Conservation (phyloP, 2,329 filamentous ascomycete genomes). For the Botrytis deweyae region DNA sequence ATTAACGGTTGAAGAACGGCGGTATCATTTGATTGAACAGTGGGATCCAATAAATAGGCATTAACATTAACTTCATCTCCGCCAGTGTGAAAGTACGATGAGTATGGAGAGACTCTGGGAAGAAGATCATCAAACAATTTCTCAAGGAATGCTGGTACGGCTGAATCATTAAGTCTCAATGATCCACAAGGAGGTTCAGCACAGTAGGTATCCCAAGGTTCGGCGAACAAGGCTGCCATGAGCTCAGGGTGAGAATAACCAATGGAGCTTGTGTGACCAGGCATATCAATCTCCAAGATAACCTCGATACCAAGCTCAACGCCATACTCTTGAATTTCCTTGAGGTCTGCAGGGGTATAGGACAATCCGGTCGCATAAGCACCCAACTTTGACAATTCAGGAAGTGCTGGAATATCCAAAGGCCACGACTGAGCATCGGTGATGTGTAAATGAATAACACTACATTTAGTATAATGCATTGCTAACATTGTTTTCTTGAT, state of each 20-base stretch:
- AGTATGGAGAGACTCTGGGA: conserved; percentile 67
- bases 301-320: conserved; percentile 67
- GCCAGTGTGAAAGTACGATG: conserved; percentile 79
- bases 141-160: conserved; percentile 69
- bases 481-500: conserved; percentile 76
- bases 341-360: conserved; percentile 66
- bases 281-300: conserved; percentile 77
- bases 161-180: conserved; percentile 72
- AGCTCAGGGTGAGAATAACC: conserved; percentile 67
- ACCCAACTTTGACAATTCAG: conserved; percentile 69
- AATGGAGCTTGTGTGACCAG: conserved; percentile 72
- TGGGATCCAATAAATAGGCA: conserved; percentile 71
- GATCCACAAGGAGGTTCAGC: conserved; percentile 65
- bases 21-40: conserved; percentile 64
- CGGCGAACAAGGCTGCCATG: conserved; percentile 61
- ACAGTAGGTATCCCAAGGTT: conserved; percentile 60
- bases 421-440: conserved; percentile 88
- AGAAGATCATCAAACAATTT: conserved; percentile 73
- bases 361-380: conserved; percentile 67
- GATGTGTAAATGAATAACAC: conserved; percentile 75
- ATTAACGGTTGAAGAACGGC: conserved; percentile 70
- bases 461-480: conserved; percentile 77
- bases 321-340: conserved; percentile 68
- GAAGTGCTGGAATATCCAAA: conserved; percentile 72
- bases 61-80: conserved; percentile 84